phyloP scores from a whole-genome alignment of 495 filamentous ascomycete genomes.

The Massariosphaeria phaeospora region DNA sequence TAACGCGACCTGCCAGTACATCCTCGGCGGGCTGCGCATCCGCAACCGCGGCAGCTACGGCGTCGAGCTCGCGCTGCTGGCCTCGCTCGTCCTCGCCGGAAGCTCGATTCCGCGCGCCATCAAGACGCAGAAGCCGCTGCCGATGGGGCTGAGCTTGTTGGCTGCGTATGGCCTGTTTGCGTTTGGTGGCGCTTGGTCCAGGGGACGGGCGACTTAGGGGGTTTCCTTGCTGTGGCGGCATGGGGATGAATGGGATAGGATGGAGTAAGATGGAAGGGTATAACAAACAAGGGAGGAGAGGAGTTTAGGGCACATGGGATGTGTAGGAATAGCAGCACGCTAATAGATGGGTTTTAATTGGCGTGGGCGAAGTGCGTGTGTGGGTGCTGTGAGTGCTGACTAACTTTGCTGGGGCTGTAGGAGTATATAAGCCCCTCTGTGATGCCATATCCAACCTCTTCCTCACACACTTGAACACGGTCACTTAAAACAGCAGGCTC shows the following conservation, averaged over 20 bases:
- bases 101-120: slow-evolving; percentile 80
- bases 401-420: too few relatives aligned
- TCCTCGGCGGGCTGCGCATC: slow-evolving; percentile 65
- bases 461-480: too few relatives aligned
- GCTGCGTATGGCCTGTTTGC: slow-evolving; percentile 55
- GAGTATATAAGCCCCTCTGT: too few relatives aligned
- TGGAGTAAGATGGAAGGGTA: neutral
- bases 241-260: neutral
- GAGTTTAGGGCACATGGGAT: too few relatives aligned
- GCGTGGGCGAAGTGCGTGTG: too few relatives aligned
- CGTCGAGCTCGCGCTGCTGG: slow-evolving; percentile 51
- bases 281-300: too few relatives aligned
- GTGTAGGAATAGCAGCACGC: too few relatives aligned
- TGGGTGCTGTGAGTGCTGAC: too few relatives aligned
- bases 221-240: neutral
- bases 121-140: slow-evolving; percentile 68
- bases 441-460: too few relatives aligned
- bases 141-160: slow-evolving; percentile 62
- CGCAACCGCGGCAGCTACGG: slow-evolving; percentile 47
- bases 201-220: slow-evolving; percentile 7
- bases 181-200: slow-evolving; percentile 53
- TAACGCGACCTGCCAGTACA: slow-evolving; percentile 47
- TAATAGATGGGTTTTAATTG: too few relatives aligned
- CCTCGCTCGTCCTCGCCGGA: slow-evolving; percentile 74
- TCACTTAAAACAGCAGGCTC: too few relatives aligned